A percentile compares a stretch with the other conserved stretches of the same genome.
Conservation (phyloP, 257 asterid genomes). For the Forsythia viridissima region DNA sequence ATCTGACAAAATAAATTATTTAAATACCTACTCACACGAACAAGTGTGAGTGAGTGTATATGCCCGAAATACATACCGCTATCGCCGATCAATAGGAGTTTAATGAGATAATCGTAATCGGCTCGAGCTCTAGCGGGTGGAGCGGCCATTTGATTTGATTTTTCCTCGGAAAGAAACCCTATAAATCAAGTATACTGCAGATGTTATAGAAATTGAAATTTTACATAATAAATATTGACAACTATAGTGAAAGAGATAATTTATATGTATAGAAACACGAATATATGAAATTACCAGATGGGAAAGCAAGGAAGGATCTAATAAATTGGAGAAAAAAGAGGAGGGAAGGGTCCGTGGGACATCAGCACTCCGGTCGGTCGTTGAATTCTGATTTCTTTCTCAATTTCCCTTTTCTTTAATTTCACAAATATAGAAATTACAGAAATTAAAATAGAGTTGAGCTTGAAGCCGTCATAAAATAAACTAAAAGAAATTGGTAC, state of each 20-base stretch:
- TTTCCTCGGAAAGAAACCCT: slow-evolving; percentile 40
- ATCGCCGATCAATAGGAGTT: slow-evolving; percentile 74
- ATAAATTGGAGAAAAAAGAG: slow-evolving; percentile 44
- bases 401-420: background rate
- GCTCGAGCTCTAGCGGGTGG: slow-evolving; percentile 80
- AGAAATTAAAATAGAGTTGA: too few species aligned
- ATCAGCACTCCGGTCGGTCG: slow-evolving; percentile 46
- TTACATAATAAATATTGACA: background rate
- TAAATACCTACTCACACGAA: background rate
- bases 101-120: slow-evolving; percentile 69
- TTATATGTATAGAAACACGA: background rate
- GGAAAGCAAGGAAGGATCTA: slow-evolving; percentile 45
- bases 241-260: too few species aligned
- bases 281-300: slow-evolving; percentile 46
- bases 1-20: background rate
- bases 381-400: slow-evolving; percentile 21
- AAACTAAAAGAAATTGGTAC: too few species aligned
- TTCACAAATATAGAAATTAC: background rate
- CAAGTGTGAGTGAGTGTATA: background rate
- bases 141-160: slow-evolving; percentile 60
- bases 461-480: too few species aligned
- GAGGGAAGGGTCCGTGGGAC: slow-evolving; percentile 48
- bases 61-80: slow-evolving; percentile 44
- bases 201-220: slow-evolving; percentile 22
- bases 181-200: slow-evolving; percentile 24